These are phyloP conservation scores for Mucor plumbeus DNA, from an alignment of 371 early-diverging fungal genomes.

Conservation along the genomic window DNA sequence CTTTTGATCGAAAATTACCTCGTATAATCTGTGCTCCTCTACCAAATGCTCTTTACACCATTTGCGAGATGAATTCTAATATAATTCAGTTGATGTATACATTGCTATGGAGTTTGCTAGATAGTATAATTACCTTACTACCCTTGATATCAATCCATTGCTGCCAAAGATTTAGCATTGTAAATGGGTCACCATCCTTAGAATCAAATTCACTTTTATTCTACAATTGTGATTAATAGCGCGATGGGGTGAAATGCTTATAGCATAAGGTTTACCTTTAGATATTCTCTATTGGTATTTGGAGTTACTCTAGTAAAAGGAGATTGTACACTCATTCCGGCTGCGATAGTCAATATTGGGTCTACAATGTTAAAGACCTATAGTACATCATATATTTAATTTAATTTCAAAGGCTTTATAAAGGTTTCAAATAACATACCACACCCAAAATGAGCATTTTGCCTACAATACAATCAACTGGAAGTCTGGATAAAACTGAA, in stretches of 20 bases:
- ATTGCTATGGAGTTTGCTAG: too few species aligned
- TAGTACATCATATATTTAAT: too few species aligned
- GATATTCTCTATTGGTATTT: conserved; percentile 50
- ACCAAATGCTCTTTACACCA: conserved; percentile 72
- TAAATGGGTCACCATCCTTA: conserved; percentile 72
- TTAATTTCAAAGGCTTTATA: too few species aligned
- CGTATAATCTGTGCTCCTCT: conserved; percentile 75
- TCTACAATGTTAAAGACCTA: conserved; percentile 72
- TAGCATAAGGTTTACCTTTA: conserved; percentile 25
- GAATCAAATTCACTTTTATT: conserved; percentile 59
- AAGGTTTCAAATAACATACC: conserved; percentile 20
- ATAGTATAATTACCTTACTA: conserved; percentile 31
- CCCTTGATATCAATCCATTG: conserved; percentile 67
- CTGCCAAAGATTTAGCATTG: conserved; percentile 65
- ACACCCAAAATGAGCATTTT: conserved; percentile 82
- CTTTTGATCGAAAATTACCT: conserved; percentile 39
- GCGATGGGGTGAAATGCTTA: not conserved
- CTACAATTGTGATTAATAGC: conserved; percentile 22
- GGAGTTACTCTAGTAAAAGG: conserved; percentile 63
- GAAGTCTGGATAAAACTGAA: conserved; percentile 79
- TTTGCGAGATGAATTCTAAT: conserved; percentile 52
- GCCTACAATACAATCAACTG: conserved; percentile 86
- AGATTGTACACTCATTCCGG: conserved; percentile 74
- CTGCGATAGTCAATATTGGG: conserved; percentile 81
- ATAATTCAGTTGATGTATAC: not conserved